These are phyloP conservation scores for Cyclostephanos tholiformis DNA, from an alignment of 108 stramenopile genomes.

Conservation along the genomic window DNA sequence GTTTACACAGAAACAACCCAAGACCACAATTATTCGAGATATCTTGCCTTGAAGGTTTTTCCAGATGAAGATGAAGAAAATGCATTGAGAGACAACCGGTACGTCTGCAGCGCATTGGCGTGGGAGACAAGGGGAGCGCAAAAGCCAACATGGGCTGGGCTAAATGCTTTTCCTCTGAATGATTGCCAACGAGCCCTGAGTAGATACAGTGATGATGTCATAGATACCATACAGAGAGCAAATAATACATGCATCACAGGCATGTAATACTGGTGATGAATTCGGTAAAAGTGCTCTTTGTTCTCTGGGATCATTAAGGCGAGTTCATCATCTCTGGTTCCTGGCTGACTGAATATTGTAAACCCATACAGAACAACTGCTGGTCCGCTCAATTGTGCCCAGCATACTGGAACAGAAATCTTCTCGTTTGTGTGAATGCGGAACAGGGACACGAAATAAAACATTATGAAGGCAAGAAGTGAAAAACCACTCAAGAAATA, in stretches of 20 bases:
- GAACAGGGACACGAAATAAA: slow-evolving; percentile 44
- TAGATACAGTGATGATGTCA: slow-evolving; percentile 40
- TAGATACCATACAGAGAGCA: slow-evolving; percentile 38
- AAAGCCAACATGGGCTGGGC: slow-evolving; percentile 51
- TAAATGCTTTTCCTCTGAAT: slow-evolving; percentile 44
- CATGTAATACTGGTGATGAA: slow-evolving; percentile 44
- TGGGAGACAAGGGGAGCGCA: slow-evolving; percentile 45
- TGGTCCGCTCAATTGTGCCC: slow-evolving; percentile 52
- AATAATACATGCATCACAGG: slow-evolving; percentile 40
- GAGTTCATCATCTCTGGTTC: slow-evolving; percentile 28
- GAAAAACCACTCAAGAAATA: slow-evolving; percentile 38
- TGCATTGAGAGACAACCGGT: slow-evolving; percentile 33
- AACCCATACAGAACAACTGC: slow-evolving; percentile 48
- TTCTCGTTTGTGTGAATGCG: slow-evolving; percentile 46
- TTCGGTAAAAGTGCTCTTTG: slow-evolving; percentile 25
- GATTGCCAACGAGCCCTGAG: slow-evolving; percentile 27
- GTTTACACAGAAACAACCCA: background rate
- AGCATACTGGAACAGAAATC: slow-evolving; percentile 50
- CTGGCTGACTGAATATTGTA: slow-evolving; percentile 49
- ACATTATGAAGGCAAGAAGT: slow-evolving; percentile 34
- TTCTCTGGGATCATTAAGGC: slow-evolving; percentile 25
- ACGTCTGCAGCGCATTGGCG: slow-evolving; percentile 50
- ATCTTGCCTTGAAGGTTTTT: slow-evolving; percentile 34
- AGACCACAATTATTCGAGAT: background rate
- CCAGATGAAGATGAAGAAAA: slow-evolving; percentile 29